Conservation (phyloP, 2,329 filamentous ascomycete species). For the Colletotrichum liaoningense region DNA sequence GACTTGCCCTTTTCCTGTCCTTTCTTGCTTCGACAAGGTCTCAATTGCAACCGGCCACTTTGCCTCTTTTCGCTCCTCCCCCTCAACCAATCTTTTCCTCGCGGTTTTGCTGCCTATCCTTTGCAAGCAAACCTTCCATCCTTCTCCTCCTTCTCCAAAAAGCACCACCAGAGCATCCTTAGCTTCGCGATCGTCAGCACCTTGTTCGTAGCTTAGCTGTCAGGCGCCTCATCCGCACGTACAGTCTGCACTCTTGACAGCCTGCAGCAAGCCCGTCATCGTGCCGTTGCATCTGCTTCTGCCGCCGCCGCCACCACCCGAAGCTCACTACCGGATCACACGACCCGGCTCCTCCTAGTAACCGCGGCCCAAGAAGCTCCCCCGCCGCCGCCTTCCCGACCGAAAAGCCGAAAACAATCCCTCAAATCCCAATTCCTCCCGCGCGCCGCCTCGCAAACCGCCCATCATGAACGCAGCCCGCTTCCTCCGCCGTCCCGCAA, state of each 20-base stretch:
- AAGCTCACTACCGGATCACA: conserved; percentile 15
- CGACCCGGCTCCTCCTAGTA: conserved; percentile 21
- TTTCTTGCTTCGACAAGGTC: conserved; percentile 8
- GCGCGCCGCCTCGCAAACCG: background rate
- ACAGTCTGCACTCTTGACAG: conserved; percentile 1
- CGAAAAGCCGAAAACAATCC: conserved; percentile 26
- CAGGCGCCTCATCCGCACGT: background rate
- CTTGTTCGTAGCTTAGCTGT: conserved; percentile 20
- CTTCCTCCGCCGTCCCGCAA: conserved; percentile 32
- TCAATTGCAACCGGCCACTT: conserved; percentile 32
- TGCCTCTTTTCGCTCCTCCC: background rate
- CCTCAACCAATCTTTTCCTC: background rate
- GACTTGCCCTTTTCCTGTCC: background rate
- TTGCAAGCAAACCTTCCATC: background rate
- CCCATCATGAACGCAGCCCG: conserved; percentile 34
- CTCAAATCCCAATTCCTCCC: background rate
- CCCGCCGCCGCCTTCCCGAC: conserved; percentile 14
- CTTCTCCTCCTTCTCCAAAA: conserved; percentile 7
- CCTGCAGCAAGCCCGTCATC: conserved; percentile 26
- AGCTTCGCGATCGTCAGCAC: conserved; percentile 31
- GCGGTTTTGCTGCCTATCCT: background rate
- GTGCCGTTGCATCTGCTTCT: conserved; percentile 5
- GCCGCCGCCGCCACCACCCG: conserved; percentile 22
- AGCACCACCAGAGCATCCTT: background rate
- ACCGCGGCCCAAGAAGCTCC: conserved; percentile 15